Percentiles rank a stretch among this genome's conserved stretches.
These are phyloP conservation scores for Protea cynaroides DNA, from an alignment of 164 flowering plant genomes.

Conservation along the genomic window DNA sequence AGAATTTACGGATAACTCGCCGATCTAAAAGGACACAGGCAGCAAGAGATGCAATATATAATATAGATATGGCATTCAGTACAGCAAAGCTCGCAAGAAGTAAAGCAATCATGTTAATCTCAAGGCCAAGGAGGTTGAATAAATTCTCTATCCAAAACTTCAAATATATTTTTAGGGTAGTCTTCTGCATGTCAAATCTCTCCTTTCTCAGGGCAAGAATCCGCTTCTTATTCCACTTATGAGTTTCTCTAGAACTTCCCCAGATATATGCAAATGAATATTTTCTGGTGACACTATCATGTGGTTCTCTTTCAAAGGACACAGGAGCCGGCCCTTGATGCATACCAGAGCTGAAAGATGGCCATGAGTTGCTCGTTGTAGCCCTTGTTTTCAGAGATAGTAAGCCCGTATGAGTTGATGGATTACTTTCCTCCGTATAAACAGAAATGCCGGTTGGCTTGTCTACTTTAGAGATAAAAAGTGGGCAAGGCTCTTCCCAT, in stretches of 20 bases:
- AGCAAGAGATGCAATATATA: slow-evolving; percentile 74
- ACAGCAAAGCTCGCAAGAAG: slow-evolving; percentile 88
- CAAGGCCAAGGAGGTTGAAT: slow-evolving; percentile 90
- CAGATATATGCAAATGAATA: slow-evolving; percentile 55
- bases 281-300: slow-evolving; percentile 29
- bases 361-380: slow-evolving; percentile 37
- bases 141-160: slow-evolving; percentile 90
- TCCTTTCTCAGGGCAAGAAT: slow-evolving; percentile 62
- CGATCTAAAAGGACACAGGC: slow-evolving; percentile 72
- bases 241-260: slow-evolving; percentile 76
- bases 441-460: slow-evolving; percentile 17
- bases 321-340: slow-evolving; percentile 26
- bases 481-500: slow-evolving; percentile 89
- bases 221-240: slow-evolving; percentile 80
- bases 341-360: slow-evolving; percentile 29
- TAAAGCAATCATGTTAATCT: slow-evolving; percentile 88
- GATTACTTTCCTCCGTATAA: slow-evolving; percentile 30
- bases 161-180: slow-evolving; percentile 58
- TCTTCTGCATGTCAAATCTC: slow-evolving; percentile 78
- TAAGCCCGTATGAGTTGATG: slow-evolving; percentile 20
- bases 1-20: slow-evolving; percentile 54
- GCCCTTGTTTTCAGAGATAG: slow-evolving; percentile 23
- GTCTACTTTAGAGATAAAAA: slow-evolving; percentile 58
- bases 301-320: slow-evolving; percentile 33
- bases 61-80: slow-evolving; percentile 74